phyloP scores from a whole-genome alignment of 208 protist genomes.

The Leishmania tarentolae region DNA sequence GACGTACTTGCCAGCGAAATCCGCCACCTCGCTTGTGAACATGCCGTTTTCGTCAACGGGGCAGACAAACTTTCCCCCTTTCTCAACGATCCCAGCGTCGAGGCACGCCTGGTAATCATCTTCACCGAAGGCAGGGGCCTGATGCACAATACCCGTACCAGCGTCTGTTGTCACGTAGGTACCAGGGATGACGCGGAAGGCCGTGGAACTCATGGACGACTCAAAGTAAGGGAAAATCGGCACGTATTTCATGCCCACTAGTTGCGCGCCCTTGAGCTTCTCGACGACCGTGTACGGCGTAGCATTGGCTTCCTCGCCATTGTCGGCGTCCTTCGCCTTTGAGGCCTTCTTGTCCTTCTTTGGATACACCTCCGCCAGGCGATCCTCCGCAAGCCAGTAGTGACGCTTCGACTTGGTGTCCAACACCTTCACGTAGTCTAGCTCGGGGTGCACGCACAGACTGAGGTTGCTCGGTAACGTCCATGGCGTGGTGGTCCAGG shows the following conservation, averaged over 20 bases:
- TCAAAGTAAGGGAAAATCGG: slow-evolving; percentile 98
- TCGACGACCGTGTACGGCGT: slow-evolving; percentile 77
- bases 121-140: slow-evolving; percentile 99
- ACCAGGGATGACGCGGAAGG: slow-evolving; percentile 95
- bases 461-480: slow-evolving; percentile 99
- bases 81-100: slow-evolving; percentile 92
- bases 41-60: slow-evolving; percentile 98
- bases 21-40: slow-evolving; percentile 96
- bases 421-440: slow-evolving; percentile 98
- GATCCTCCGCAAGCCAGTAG: slow-evolving; percentile 84
- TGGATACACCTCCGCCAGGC: slow-evolving; percentile 77
- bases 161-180: slow-evolving; percentile 97
- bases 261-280: slow-evolving; percentile 84
- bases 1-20: slow-evolving; percentile 96
- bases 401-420: slow-evolving; percentile 86
- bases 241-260: slow-evolving; percentile 94
- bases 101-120: slow-evolving; percentile 99
- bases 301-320: slow-evolving; percentile 17
- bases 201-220: slow-evolving; percentile 48
- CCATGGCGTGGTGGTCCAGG: slow-evolving; percentile 99
- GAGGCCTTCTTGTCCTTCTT: slow-evolving; percentile 56
- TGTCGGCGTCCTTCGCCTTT: slow-evolving; percentile 12
- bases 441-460: slow-evolving; percentile 98
- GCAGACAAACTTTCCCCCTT: slow-evolving; percentile 84
- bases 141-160: slow-evolving; percentile 99